Evolutionary conservation across 192 early-diverging fungal species (phyloP), one percentile per base, ranked within the genome.

Genomic region (Coemansia sp.): DNA sequence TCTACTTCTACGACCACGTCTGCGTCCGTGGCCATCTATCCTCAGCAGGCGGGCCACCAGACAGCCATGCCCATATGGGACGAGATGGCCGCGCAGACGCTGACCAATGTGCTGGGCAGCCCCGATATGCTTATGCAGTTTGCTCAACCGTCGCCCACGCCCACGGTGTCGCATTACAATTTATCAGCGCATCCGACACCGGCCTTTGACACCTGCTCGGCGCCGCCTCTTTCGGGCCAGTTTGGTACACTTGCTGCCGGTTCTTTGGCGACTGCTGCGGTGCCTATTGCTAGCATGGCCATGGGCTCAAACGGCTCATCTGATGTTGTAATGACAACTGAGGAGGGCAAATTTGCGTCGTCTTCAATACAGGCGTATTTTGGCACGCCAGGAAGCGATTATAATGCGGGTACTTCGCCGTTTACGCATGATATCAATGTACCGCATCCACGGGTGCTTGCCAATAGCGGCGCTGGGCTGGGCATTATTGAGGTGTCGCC

Each of bases 121-220:
- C 52, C 77, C 16, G 77, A 80, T 2, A 64, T 75, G 66, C 63
- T 75, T 12, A 68, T 72, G 68, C 66, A 64, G 52, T 54, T 80
- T 16, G 77, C 64, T 31, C 77, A 75, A 65, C 77, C 77, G 38
- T 72, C 72, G 40, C 72, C 72, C 3, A 56, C 68, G 22, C 68
- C 55, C 17, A 64, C 72, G 10, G 61, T 52, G 16, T 45, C 64
- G 7, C 48, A 66, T 38, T 68, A 74, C 59, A 71, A 69, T 48
- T 12, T 70, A 45, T 71, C 77, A 0, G 68, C 77, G 11, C 69
- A 69, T n/a, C 66, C 69, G 3, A 72, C 75, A 12, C 75, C 75
- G 4, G 56, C 67, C 0, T 61, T 77, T 59, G 75, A 77, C 16
- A 16, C 64, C 17, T 63, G 48, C 54, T 58, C 64, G 5, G 69